phyloP scores from a whole-genome alignment of 1,284 basidiomycete genomes.

The Phellinidium pouzarii region DNA sequence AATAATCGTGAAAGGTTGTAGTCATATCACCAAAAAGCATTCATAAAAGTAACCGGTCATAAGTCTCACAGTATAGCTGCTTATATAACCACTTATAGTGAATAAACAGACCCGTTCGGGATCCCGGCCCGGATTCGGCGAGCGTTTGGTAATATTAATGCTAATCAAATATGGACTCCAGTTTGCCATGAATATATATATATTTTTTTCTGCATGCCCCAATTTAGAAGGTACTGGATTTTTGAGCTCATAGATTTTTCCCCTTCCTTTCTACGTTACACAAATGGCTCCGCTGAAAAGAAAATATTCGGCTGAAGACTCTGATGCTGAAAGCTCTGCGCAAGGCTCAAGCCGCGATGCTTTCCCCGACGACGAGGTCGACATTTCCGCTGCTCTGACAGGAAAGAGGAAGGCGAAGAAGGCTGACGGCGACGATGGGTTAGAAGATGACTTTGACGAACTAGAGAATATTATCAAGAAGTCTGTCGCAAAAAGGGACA shows the following conservation, averaged over 20 bases:
- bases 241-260: neutral
- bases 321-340: constrained; percentile 12
- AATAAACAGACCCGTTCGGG: too few species aligned
- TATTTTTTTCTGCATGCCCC: too few species aligned
- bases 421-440: constrained; percentile 14
- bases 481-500: constrained; percentile 58
- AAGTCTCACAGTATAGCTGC: too few species aligned
- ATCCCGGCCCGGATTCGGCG: too few species aligned
- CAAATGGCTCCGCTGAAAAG: constrained; percentile 18
- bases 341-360: neutral
- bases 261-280: neutral
- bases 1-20: too few species aligned
- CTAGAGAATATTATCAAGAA: constrained; percentile 55
- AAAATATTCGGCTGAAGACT: constrained; percentile 9
- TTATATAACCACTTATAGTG: too few species aligned
- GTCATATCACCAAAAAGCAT: too few species aligned
- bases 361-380: constrained; percentile 32
- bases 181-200: too few species aligned
- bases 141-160: too few species aligned
- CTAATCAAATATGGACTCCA: too few species aligned
- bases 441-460: constrained; percentile 45
- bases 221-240: neutral
- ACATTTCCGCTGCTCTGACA: constrained; percentile 40
- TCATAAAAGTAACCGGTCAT: too few species aligned
- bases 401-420: constrained; percentile 27